Base-by-base conservation (phyloP, 2,329 filamentous ascomycete species). In the Triangularia setosa region DNA sequence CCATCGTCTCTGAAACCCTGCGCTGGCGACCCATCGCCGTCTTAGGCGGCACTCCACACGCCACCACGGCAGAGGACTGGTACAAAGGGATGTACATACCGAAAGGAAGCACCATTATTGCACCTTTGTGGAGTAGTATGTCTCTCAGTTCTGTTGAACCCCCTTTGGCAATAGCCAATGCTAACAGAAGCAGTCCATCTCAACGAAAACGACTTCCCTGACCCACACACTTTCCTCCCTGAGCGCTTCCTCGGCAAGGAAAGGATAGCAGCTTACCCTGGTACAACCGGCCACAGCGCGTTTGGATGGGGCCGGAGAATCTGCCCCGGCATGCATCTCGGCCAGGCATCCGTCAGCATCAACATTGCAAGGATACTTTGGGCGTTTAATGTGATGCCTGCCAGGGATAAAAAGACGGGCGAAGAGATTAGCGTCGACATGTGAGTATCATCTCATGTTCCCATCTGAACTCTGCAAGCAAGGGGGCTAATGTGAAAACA, bases 281-380 rank as follows among this genome's bases (percentile, higher is more conserved):
- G 78, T 0, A 71, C 71, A 0, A 69, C 75, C 0, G 75, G 77
- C 0, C 77, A 79, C 30, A 78, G 77, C 3, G 75, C 77, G 0
- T 80, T 80, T 44, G 78, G 78, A 2, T 79, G 77, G 72, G 78
- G 78, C 0, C 73, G 78, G 14, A 72, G 78, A 1, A 70, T 79
- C 8, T 80, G 78, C 12, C 77, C 78, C 0, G 78, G 78, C 0
- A 74, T 83, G 67, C 83, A 87, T 60, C 77, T 87, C 0, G 83
- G 81, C 0, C 79, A 83, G 52, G 79, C 82, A 0, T 84, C 79
- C 0, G 75, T 86, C 0, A 75, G 77, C 9, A 72, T 83, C 1
- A 79, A 76, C 53, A 78, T 84, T 21, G 76, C 81, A 0, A 77
- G 80, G 2, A 73, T 83, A 0, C 70, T 88, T 0, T 88, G 84